Base-by-base conservation (phyloP, 345 rosid genomes). In the Hibiscus mutabilis region DNA sequence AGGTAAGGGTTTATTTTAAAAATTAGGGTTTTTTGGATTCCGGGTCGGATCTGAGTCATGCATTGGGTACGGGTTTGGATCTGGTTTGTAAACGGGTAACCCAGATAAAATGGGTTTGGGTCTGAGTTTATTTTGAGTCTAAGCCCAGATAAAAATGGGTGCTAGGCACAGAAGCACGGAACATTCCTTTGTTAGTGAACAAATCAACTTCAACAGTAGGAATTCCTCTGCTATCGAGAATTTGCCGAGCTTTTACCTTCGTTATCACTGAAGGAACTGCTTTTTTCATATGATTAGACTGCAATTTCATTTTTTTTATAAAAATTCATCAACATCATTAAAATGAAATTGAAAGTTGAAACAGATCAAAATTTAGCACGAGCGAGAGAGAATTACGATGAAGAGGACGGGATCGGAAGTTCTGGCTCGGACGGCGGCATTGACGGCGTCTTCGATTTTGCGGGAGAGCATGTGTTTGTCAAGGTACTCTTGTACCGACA, bases 361-460 rank as follows among this genome's bases (percentile, higher is more conserved):
- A 9, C 42, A 27, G 21, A 19, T 11, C 14, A 15, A 42, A 25
- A 29, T 60, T 40, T 27, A 2, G 18, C 31, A 22, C 12, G 7
- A 33, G 35, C 6, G 35, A 33, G 35, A 31, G 79, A 68, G 47
- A 60, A 47, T 65, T 74, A 95, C 97, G 81, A 95, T 95, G 89
- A 91, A 91, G 75, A 95, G 93, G 69, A 95, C 92, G 72, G 99
- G 97, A 86, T 92, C 97, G 70, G 90, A 53, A 81, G 96, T 81
- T 84, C 90, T 91, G 67, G 96, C 92, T 77, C 95, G 84, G 72
- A 94, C 98, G 77, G 98, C 93, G 71, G 98, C 98, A 83, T 94
- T 94, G 73, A 94, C 97, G 80, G 98, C 98, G 76, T 91, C 98
- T 78, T 94, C 98, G 72, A 94, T 94, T 82, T 86, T 94, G 73